A percentile compares a stretch with the other conserved stretches of the same genome.
Evolutionary conservation across 2,329 filamentous ascomycete genomes (phyloP).

Genomic region (Acrocalymma vagum): DNA sequence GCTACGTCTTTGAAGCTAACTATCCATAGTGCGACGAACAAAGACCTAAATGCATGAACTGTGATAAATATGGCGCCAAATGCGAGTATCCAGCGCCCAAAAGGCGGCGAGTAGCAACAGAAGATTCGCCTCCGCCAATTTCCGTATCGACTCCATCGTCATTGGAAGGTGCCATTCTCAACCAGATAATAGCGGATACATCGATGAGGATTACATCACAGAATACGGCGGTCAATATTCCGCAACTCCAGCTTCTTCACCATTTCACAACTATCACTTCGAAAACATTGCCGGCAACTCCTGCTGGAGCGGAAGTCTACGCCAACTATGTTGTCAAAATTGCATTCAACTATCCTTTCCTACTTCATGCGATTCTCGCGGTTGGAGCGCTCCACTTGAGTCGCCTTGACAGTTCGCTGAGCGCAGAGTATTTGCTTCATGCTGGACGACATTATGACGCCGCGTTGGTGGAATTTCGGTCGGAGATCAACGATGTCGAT

Average conservation of each 20-base stretch:
- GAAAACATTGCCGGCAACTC: constrained; percentile 25
- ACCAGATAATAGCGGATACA: constrained; percentile 7
- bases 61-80: constrained; percentile 36
- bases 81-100: constrained; percentile 35
- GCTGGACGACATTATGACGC: constrained; percentile 31
- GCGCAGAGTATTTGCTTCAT: constrained; percentile 22
- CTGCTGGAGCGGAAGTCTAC: constrained; percentile 27
- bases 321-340: constrained; percentile 35
- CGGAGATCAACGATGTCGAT: constrained; percentile 40
- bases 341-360: constrained; percentile 52
- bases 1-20: constrained; percentile 15
- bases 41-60: constrained; percentile 39
- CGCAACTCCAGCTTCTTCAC: constrained; percentile 39
- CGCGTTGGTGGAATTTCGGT: constrained; percentile 28
- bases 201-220: constrained; percentile 1
- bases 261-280: constrained; percentile 40
- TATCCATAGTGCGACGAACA: constrained; percentile 39
- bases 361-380: constrained; percentile 55
- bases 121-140: constrained; percentile 21
- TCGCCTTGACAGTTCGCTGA: constrained; percentile 32
- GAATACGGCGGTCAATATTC: constrained; percentile 24
- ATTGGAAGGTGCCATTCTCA: constrained; percentile 16
- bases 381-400: constrained; percentile 55
- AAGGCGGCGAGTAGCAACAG: constrained; percentile 20
- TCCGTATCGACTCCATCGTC: constrained; percentile 24